Evolutionary conservation across 2,329 filamentous ascomycete species (phyloP), one percentile per base, ranked within the genome.

Genomic region (Fusarium coicis): DNA sequence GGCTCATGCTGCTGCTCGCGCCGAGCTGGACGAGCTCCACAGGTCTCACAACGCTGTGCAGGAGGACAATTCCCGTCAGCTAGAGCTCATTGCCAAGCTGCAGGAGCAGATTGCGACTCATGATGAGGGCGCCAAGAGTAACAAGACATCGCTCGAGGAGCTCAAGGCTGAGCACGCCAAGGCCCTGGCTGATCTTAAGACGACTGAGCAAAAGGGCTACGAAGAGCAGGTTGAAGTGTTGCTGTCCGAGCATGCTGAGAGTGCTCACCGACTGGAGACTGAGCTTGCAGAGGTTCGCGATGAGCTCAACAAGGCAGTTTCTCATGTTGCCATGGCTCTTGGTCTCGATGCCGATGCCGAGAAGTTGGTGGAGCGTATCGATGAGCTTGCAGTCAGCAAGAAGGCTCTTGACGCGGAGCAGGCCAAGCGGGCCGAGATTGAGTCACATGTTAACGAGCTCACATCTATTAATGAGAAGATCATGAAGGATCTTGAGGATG

Each of bases 251-350:
- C 90, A 92, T 70, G 83, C 88, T n/a, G 86, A 88, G 74, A 85
- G 86, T 50, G 81, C 88, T 39, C 85, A 85, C 28, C 83, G 84
- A 54, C 83, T 94, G 43, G 89, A 93, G 78, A 81, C 84, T 36
- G 91, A 93, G 47, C 88, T 93, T 39, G 83, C 86, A 2, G 88
- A 91, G 66, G 90, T 91, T n/a, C 88, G 90, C 37, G 88, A 93
- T 58, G 89, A 92, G 63, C 84, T 94, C 47, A 87, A 87, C 77
- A 90, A 89, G 77, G 85, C 93, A 47, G 90, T 92, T 23, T 87
- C 87, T 5, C 89, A 91, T 74, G 89, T 94, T 57, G 85, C 90
- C 63, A 84, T 86, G 79, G 85, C 90, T 47, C 81, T 91, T 68
- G 85, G 91, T 19, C 78, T 93, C 19, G 88, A 93, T 28, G 88